These are phyloP conservation scores for Cyberlindnera americana DNA, from an alignment of 805 yeast genomes.

Conservation along the genomic window DNA sequence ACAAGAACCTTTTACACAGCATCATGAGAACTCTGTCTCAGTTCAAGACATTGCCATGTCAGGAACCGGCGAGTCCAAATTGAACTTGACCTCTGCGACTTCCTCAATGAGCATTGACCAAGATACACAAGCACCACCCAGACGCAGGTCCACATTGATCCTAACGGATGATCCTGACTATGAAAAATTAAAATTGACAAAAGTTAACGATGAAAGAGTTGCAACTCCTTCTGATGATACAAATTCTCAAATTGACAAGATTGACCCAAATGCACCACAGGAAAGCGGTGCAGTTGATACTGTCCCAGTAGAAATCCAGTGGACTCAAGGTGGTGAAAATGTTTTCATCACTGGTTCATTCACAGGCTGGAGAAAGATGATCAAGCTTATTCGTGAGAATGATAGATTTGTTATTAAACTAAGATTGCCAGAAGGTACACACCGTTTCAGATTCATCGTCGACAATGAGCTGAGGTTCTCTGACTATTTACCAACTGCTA, in stretches of 20 bases:
- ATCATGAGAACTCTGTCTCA: constrained; percentile 15
- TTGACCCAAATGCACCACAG: constrained; percentile 8
- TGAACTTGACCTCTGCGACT: constrained; percentile 22
- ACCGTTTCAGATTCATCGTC: constrained; percentile 87
- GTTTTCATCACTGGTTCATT: constrained; percentile 97
- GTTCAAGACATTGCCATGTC: constrained; percentile 27
- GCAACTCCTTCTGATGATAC: constrained; percentile 13
- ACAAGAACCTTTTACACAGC: constrained; percentile 6
- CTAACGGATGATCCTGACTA: constrained; percentile 64
- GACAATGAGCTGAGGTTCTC: constrained; percentile 90
- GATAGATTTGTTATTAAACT: constrained; percentile 64
- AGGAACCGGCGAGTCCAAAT: constrained; percentile 24
- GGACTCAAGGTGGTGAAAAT: constrained; percentile 96
- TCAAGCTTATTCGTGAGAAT: constrained; percentile 62
- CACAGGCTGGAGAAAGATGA: constrained; percentile 98
- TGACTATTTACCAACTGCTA: constrained; percentile 90
- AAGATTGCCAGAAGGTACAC: constrained; percentile 86
- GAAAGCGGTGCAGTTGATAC: constrained; percentile 7
- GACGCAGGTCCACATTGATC: constrained; percentile 69
- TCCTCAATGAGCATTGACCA: constrained; percentile 27
- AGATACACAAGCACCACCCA: constrained; percentile 21
- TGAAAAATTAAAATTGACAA: constrained; percentile 44
- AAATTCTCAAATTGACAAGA: constrained; percentile 10
- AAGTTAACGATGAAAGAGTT: constrained; percentile 28
- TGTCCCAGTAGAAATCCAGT: constrained; percentile 64